Evolutionary conservation across 805 yeast genomes (phyloP).

Genomic region (Phaffomyces antillensis): DNA sequence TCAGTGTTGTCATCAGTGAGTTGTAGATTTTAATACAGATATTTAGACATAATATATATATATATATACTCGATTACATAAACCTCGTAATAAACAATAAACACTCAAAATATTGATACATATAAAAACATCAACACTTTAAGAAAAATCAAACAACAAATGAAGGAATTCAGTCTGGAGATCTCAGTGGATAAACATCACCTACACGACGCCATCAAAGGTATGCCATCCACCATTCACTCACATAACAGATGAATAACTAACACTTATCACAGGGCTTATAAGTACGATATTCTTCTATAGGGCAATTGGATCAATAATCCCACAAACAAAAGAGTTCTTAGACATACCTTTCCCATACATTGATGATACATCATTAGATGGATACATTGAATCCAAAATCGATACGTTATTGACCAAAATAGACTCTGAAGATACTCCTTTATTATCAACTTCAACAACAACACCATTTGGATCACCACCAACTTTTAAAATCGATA

Average conservation of each 20-base stretch:
- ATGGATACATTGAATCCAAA: conserved; percentile 31
- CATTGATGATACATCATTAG: conserved; percentile 42
- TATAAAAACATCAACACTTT: background rate
- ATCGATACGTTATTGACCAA: conserved; percentile 25
- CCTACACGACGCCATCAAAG: conserved; percentile 6
- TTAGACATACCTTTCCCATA: conserved; percentile 54
- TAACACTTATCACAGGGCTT: conserved; percentile 19
- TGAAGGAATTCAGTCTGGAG: conserved; percentile 10
- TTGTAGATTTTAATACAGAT: no score
- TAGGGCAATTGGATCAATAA: conserved; percentile 57
- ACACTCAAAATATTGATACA: no score
- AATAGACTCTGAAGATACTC: conserved; percentile 14
- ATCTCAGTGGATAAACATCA: conserved; percentile 9
- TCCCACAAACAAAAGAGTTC: conserved; percentile 49
- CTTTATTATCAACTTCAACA: conserved; percentile 10
- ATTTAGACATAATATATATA: conserved; percentile 4
- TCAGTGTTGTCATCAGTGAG: conserved; percentile 29
- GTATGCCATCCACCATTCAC: conserved; percentile 1
- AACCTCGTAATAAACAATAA: no score
- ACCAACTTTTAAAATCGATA: conserved; percentile 7
- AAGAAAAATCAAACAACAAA: background rate
- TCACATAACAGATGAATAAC: background rate
- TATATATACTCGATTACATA: background rate
- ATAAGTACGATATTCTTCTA: conserved; percentile 64
- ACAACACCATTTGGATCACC: conserved; percentile 21